Base-by-base conservation (phyloP, 2,329 filamentous ascomycete genomes). In the Torrubiella hemipterigena region DNA sequence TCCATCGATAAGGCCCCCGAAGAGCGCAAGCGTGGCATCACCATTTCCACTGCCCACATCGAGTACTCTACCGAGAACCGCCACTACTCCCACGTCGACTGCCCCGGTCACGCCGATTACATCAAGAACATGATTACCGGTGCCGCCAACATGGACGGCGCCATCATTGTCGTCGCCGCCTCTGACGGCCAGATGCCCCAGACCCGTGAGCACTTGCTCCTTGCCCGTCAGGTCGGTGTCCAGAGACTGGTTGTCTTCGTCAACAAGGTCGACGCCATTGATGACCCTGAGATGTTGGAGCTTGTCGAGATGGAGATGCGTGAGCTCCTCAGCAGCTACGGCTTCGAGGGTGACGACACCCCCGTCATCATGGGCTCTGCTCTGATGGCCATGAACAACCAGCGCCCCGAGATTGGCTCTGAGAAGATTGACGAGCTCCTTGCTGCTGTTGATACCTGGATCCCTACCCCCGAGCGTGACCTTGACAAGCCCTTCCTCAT, bases 41-140 rank as follows among this genome's bases (percentile, higher is more conserved):
- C 91, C 58, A 98, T 98, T 58, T 87, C 91, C 37, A 93, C 91
- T 34, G 85, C 91, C 45, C 91, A 98, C 67, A 93, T 98, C 66
- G 91, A 98, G 69, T 98, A 96, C 71, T 67, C 84, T 48, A 98
- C 91, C 58, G 84, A 94, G 1, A 71, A 69, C 56, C 81, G 91
- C 54, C 91, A 98, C 70, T 98, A 98, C 67, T 91, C 91, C 51
- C 91, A 98, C 75, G 91, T 98, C 69, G 91, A 98, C 75, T 98
- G 91, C 65, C 91, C 91, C 37, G 91, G 91, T 65, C 91, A 98
- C 80, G 91, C 91, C 64, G 91, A 98, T 85, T 98, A 98, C 73
- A 96, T 98, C 71, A 98, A 98, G 77, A 98, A 98, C 80, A 98
- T 98, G 91, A 98, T 98, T 61, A 98, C 91, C 46, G 91, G 91